Conservation (phyloP, 1,139 yeast genomes). For the Scheffersomyces cryptocercus region DNA sequence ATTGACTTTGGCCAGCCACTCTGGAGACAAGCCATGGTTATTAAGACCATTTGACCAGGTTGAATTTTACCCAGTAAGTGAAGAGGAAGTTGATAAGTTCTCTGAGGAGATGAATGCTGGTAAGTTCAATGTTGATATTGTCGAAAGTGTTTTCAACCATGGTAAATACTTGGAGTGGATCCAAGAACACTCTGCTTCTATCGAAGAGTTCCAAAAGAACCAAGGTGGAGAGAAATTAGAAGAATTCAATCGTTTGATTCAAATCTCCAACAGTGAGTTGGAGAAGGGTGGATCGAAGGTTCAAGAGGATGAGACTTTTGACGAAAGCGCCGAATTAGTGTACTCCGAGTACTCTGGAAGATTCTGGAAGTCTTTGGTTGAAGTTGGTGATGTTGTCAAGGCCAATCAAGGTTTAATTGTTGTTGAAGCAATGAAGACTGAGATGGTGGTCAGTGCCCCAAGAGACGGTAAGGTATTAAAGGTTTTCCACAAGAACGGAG, state of each 20-base stretch:
- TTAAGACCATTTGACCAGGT: conserved; percentile 90
- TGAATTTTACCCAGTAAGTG: conserved; percentile 89
- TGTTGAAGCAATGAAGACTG: conserved; percentile 98
- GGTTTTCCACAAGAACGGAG: conserved; percentile 81
- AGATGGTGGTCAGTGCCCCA: conserved; percentile 82
- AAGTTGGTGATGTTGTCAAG: conserved; percentile 74
- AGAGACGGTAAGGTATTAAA: conserved; percentile 74
- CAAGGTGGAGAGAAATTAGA: conserved; percentile 82
- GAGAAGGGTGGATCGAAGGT: conserved; percentile 46
- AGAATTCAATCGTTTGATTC: conserved; percentile 81
- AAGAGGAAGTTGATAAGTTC: conserved; percentile 71
- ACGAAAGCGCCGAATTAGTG: conserved; percentile 77
- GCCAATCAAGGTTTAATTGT: conserved; percentile 81
- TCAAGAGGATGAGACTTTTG: conserved; percentile 52
- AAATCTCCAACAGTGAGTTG: conserved; percentile 78
- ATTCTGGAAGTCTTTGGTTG: conserved; percentile 90
- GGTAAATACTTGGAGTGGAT: conserved; percentile 78
- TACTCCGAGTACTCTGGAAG: conserved; percentile 95
- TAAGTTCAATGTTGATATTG: conserved; percentile 69
- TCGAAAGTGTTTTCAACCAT: conserved; percentile 81
- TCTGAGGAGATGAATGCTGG: conserved; percentile 83
- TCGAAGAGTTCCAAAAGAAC: conserved; percentile 62
- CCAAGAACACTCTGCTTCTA: conserved; percentile 67
- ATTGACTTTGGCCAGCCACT: conserved; percentile 70
- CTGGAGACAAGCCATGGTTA: conserved; percentile 79